Base-by-base conservation (phyloP, 225 moss, liverwort and hornwort species). In the Pseudisothecium myosuroides region DNA sequence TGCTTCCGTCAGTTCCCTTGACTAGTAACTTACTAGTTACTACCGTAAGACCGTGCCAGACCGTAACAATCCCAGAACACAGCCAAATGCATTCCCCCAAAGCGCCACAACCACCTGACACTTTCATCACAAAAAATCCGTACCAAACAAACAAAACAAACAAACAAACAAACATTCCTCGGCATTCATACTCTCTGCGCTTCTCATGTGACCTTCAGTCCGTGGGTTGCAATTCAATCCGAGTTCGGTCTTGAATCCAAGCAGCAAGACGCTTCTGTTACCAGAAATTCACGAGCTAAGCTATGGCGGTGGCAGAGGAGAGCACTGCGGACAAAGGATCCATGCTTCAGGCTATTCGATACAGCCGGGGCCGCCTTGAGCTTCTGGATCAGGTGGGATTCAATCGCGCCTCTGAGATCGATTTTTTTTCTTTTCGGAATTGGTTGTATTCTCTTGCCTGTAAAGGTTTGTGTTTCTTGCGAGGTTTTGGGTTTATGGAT, bases 341-440 rank as follows among this genome's bases (percentile, higher is more conserved):
- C 27, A 65, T 76, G 86, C 91, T 95, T 29, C 95, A 91, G 90
- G 94, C 94, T 73, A 96, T 98, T 87, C 92, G 95, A 56, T 96
- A 96, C 87, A 81, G 76, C 58, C 96, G 95, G 27, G 95, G 96
- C 41, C 89, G 67, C 39, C 92, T 96, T 15, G 61, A 94, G 93
- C 94, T 98, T 56, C 91, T 98, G 69, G 98, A 98, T 76, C 97
- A 98, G 92, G 95, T 92, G 37, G n/a, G 72, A 49, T 76, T 74
- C 27, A 67, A 86, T 81, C 80, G 49, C 17, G 56, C 2, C 22
- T 39, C 9, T 67, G 83, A 52, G 83, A 2, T 83, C n/a, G 15
- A 7, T 26, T 60, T 82, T 3, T 9, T 43, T 21, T n/a, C n/a
- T n/a, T 32, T 55, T 22, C 23, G 49, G 49, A 16, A 45, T 26